Base-by-base conservation (phyloP, 2,329 filamentous ascomycete species). In the Cryphonectria japonica region DNA sequence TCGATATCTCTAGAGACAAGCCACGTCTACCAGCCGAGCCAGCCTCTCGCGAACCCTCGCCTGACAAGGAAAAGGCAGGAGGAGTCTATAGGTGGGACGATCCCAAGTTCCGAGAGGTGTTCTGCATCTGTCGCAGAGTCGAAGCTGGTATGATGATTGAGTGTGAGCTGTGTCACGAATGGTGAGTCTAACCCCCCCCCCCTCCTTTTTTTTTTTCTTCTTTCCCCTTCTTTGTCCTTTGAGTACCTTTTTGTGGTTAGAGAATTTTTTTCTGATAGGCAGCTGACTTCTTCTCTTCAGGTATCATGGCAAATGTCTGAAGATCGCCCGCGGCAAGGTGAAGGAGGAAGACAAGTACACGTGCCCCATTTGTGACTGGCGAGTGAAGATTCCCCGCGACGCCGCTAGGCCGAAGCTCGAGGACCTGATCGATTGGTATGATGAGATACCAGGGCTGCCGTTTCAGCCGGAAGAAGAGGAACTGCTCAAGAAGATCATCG, bases 101-200 rank as follows among this genome's bases (percentile, higher is more conserved):
- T 76, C 87, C 85, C 78, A 90, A 83, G 43, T 86, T 86, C 69
- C 82, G 88, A 50, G 95, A 98, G 78, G 95, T 98, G 0, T 99
- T 98, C 80, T 99, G 96, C 81, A 97, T 99, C 75, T 99, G 96
- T 82, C 90, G 96, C 72, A 93, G 91, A 74, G 89, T 94, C 8
- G 96, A 99, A 81, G 94, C 95, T 52, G 96, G 96, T 67, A 97
- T 98, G 92, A 99, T 99, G 96, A 98, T 99, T 76, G 96, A 99
- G 82, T 99, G 96, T 79, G 96, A 98, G 79, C 86, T 98, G 54
- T 99, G 96, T 81, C 95, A 98, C 78, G 96, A 99, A 83, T 99
- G 96, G 96, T 95, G 80, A 84, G 90, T 84, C 29, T 39, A 26
- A 26, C 54, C 29, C 29, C 50, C 9, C n/a, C 6, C 2, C n/a